These are phyloP conservation scores for Cutaneotrichosporon mucoides DNA, from an alignment of 1,284 basidiomycete species.

Conservation along the genomic window DNA sequence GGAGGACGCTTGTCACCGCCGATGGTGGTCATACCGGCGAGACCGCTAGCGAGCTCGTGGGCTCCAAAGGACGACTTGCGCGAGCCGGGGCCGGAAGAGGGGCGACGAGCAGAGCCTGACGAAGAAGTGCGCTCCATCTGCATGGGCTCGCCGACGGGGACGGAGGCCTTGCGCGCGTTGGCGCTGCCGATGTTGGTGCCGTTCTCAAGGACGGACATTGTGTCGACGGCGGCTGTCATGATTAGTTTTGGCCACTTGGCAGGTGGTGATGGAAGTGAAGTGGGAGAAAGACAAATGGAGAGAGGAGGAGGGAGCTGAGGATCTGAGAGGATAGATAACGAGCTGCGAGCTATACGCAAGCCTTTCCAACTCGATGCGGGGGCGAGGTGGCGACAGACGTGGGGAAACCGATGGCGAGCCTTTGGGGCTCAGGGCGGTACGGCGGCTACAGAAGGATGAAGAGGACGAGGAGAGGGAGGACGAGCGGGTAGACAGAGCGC, in stretches of 20 bases:
- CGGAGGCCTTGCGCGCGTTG: slow-evolving; percentile 31
- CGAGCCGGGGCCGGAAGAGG: background rate
- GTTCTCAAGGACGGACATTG: slow-evolving; percentile 29
- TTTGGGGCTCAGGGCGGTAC: too few species aligned
- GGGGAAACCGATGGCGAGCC: too few species aligned
- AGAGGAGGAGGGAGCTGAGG: too few species aligned
- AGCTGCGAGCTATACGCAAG: too few species aligned
- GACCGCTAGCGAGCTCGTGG: background rate
- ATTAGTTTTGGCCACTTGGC: background rate
- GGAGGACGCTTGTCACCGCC: slow-evolving; percentile 1
- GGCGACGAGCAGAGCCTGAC: background rate
- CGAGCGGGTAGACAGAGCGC: too few species aligned
- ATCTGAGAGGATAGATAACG: too few species aligned
- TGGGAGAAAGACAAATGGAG: too few species aligned
- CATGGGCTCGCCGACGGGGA: slow-evolving; percentile 9
- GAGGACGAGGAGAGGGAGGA: too few species aligned
- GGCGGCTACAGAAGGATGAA: too few species aligned
- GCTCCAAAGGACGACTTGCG: background rate
- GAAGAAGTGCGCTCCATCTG: slow-evolving; percentile 10
- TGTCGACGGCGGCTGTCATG: slow-evolving; percentile 14
- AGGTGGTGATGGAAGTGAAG: background rate
- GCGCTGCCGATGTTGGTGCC: slow-evolving; percentile 44
- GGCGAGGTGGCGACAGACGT: too few species aligned
- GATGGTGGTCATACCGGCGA: slow-evolving; percentile 2
- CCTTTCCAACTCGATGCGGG: too few species aligned